Evolutionary conservation across 1,284 basidiomycete species (phyloP), one percentile per base, ranked within the genome.

Genomic region (Puccinia horiana): DNA sequence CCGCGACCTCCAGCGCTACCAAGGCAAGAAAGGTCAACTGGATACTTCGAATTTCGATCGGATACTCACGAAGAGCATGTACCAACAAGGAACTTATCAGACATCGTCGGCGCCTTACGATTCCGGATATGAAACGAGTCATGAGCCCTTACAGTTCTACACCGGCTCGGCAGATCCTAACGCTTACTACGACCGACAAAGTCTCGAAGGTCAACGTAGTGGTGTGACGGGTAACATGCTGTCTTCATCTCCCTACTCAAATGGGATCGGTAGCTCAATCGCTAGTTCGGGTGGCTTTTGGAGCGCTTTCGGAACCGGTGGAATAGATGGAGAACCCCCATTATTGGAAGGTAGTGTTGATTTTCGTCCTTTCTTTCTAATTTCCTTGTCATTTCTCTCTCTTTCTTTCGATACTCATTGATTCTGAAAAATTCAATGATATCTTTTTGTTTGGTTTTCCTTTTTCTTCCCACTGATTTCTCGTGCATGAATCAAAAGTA

Each of bases 261-360:
- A 32, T 58, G 54, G 54, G 3, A 61, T 81, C 54, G 78, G 78
- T n/a, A 70, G 78, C 37, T 74, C 78, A 18, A 81, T 81, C n/a
- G 67, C 69, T n/a, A 56, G 52, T 18, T 49, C 78, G 23, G 78
- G 78, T 70, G 70, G 72, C 11, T 81, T 81, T 73, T 95, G 93
- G 92, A 94, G 94, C 67, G 95, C 95, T 58, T 97, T 97, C 88
- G 95, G 95, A 44, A 95, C 94, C 0, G 95, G 94, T 82, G 94
- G 93, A n/a, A 91, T 96, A 80, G 95, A 96, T 87, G 95, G 95
- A 44, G 95, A 98, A 86, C 93, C 94, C 77, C 94, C 95, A 65
- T 88, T 98, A 85, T 90, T 97, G 82, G 92, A 98, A 91, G 95
- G 95, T 94, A 86, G 44, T 14, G 26, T 52, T 52, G 54, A 14